Base-by-base conservation (phyloP, 805 yeast genomes). In the Cephaloascus fragrans region DNA sequence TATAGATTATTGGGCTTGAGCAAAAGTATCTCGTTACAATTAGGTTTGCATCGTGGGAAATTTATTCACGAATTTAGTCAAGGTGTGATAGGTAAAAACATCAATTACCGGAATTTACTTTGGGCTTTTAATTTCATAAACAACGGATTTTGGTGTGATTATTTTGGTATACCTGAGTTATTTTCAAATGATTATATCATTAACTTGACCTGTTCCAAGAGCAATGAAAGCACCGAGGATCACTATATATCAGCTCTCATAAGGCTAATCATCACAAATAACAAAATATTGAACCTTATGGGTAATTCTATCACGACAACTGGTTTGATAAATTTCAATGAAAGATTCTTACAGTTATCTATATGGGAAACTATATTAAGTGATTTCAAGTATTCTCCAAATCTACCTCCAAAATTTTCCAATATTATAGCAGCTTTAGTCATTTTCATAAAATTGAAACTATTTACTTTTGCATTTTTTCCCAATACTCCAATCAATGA, bases 21-120 rank as follows among this genome's bases (percentile, higher is more conserved):
- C 63, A 65, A 61, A 43, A 57, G 52, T 41, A 53, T 67, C 39
- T 51, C 67, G 3, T 54, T 62, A 35, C 72, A 67, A 47, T 57
- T 65, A 39, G 72, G 71, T 4, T 55, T 67, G 39, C 71, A 67
- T 47, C 57, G 61, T 42, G 47, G 61, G 26, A 65, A 59, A 35
- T 66, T 66, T 46, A 59, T 65, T 40, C 51, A 56, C 43, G 72
- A 66, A 41, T 66, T 66, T 48, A 59, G 65, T 47, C 67, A 61
- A 44, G 60, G 57, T 37, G 46, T 53, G n/a, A 58, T 55, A 32
- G 50, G 59, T 36, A 57, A 62, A 44, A 55, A 60, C 42, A 44
- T 52, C 9, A 57, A 62, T 28, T 31, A 31, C n/a, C 51, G 71
- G 37, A 71, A 64, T 43, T 47, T 70, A 42, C 60, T 66, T 36